Conservation (phyloP, 1,284 basidiomycete species). For the Schizophyllum commune region DNA sequence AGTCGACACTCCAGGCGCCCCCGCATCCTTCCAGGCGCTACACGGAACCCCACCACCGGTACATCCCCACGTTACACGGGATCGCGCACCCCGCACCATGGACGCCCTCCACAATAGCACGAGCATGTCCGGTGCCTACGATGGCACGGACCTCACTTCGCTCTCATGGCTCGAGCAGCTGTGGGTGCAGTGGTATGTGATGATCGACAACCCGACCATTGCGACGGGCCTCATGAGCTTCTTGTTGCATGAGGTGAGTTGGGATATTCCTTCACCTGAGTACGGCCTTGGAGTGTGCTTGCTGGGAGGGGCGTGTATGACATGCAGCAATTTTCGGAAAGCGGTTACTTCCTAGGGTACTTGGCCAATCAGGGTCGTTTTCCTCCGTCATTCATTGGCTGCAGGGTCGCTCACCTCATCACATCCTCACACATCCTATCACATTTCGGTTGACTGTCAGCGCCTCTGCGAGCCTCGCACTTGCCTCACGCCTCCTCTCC, state of each 20-base stretch:
- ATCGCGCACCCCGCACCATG: constrained; percentile 9
- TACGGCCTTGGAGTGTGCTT: background rate
- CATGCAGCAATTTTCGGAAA: too few species aligned
- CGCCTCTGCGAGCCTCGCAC: too few species aligned
- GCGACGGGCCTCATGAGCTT: constrained; percentile 96
- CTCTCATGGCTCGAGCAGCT: constrained; percentile 72
- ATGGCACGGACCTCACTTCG: constrained; percentile 51
- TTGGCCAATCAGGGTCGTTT: too few species aligned
- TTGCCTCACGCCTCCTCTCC: too few species aligned
- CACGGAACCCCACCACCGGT: too few species aligned
- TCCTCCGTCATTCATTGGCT: too few species aligned
- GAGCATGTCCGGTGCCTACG: constrained; percentile 19
- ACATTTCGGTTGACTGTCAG: too few species aligned
- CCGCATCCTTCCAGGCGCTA: background rate
- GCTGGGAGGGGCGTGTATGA: too few species aligned
- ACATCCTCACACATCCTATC: background rate
- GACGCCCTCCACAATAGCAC: constrained; percentile 28
- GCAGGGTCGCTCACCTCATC: too few species aligned
- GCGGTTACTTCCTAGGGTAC: background rate
- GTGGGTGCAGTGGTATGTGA: constrained; percentile 83
- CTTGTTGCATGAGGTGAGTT: constrained; percentile 82
- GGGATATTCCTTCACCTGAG: background rate
- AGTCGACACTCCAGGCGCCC: background rate
- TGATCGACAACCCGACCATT: constrained; percentile 84
- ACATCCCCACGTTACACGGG: background rate